These are phyloP conservation scores for Neonothopanus nambi DNA, from an alignment of 1,284 basidiomycete species.

Conservation along the genomic window DNA sequence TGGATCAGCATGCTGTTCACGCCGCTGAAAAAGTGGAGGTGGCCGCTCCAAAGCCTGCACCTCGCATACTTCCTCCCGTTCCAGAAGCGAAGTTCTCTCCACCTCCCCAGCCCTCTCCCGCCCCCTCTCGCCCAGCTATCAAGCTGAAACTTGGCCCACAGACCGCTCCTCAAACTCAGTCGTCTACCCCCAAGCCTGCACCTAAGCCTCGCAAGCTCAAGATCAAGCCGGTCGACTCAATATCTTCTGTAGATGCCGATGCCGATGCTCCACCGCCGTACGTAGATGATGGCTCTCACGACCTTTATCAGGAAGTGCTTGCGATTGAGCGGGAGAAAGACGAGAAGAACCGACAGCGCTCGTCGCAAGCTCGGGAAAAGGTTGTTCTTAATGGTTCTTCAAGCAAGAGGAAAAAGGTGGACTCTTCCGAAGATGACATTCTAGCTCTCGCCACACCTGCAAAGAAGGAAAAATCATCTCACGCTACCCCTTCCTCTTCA, in stretches of 20 bases:
- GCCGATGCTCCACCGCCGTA: conserved; percentile 60
- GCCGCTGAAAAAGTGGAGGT: conserved; percentile 20
- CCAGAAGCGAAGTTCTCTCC: conserved; percentile 32
- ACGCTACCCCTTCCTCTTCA: conserved; percentile 29
- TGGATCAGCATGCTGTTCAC: conserved; percentile 42
- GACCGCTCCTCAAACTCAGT: conserved; percentile 14
- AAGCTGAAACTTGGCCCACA: conserved; percentile 49
- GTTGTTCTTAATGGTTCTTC: conserved; percentile 30
- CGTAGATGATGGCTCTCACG: conserved; percentile 74
- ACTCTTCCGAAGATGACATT: conserved; percentile 56
- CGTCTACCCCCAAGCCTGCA: not conserved
- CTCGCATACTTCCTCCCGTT: conserved; percentile 29
- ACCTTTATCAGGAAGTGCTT: conserved; percentile 77
- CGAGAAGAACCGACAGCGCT: conserved; percentile 45
- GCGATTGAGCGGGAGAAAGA: conserved; percentile 73
- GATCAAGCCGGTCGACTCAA: conserved; percentile 20
- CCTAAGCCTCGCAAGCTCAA: conserved; percentile 49
- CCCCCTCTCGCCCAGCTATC: conserved; percentile 49
- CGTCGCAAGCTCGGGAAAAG: conserved; percentile 31
- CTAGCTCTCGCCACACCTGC: conserved; percentile 58
- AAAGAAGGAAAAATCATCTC: conserved; percentile 58
- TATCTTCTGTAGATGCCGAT: conserved; percentile 21
- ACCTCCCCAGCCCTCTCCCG: conserved; percentile 23
- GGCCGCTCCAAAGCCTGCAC: conserved; percentile 26
- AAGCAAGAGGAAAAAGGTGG: conserved; percentile 57